phyloP scores from a whole-genome alignment of 1,284 basidiomycete species.

The Marasmius tenuissimus region DNA sequence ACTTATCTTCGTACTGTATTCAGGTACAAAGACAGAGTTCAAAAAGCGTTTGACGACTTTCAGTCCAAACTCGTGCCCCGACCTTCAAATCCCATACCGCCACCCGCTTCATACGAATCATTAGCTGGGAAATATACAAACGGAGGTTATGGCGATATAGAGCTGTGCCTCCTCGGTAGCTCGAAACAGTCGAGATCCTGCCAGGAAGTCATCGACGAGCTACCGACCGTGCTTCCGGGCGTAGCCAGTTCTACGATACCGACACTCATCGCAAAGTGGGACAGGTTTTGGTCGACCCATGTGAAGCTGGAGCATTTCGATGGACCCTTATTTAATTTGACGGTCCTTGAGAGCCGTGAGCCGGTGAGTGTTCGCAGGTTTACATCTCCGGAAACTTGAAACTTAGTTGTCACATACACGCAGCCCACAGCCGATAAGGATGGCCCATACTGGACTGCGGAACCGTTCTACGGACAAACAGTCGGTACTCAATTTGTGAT shows the following conservation, averaged over 20 bases:
- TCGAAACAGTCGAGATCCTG: slow-evolving; percentile 9
- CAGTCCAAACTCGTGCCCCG: slow-evolving; percentile 15
- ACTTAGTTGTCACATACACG: not conserved
- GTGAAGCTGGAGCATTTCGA: slow-evolving; percentile 20
- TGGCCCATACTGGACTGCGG: slow-evolving; percentile 15
- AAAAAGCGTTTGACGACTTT: not conserved
- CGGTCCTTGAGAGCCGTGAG: slow-evolving; percentile 13
- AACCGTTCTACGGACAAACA: not conserved
- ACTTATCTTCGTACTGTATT: not conserved
- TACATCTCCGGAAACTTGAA: not conserved
- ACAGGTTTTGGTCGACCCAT: slow-evolving; percentile 19
- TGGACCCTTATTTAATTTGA: slow-evolving; percentile 20
- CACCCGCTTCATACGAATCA: slow-evolving; percentile 14
- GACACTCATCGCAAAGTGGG: slow-evolving; percentile 21
- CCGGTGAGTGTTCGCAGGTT: slow-evolving; percentile 11
- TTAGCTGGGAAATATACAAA: slow-evolving; percentile 21
- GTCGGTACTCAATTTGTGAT: slow-evolving; percentile 9
- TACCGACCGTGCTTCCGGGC: slow-evolving; percentile 17
- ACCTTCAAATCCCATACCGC: slow-evolving; percentile 18
- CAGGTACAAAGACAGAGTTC: slow-evolving; percentile 11
- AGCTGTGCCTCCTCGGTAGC: slow-evolving; percentile 20
- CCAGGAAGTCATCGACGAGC: slow-evolving; percentile 13
- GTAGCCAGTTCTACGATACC: slow-evolving; percentile 15
- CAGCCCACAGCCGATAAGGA: slow-evolving; percentile 16
- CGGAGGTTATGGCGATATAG: slow-evolving; percentile 21